Conservation (phyloP, 345 rosid genomes). For the Murraya koenigii region DNA sequence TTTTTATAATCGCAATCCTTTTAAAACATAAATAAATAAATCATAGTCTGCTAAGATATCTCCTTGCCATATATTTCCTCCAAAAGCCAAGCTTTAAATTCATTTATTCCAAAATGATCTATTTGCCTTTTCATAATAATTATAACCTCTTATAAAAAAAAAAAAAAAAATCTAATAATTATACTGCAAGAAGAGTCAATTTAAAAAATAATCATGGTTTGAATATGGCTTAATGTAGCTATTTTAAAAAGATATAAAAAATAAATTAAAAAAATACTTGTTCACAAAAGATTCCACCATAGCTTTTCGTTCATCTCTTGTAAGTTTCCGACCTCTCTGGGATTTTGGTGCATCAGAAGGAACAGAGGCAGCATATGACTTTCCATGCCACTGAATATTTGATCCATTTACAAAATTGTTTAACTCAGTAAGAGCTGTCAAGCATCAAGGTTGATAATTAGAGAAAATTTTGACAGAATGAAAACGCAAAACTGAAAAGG, state of each 20-base stretch:
- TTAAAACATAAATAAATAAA: background rate
- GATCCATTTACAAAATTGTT: constrained; percentile 18
- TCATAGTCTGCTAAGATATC: background rate
- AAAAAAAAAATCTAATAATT: no score
- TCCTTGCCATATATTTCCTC: background rate
- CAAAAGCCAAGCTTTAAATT: background rate
- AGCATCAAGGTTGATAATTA: background rate
- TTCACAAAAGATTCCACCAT: constrained; percentile 40
- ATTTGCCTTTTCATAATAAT: background rate
- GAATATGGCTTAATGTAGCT: background rate
- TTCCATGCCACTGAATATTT: constrained; percentile 26
- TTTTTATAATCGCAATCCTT: background rate
- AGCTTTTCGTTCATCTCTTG: constrained; percentile 41
- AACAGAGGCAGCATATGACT: constrained; percentile 37
- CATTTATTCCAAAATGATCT: background rate
- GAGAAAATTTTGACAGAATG: background rate
- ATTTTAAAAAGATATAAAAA: background rate
- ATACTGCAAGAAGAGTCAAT: background rate
- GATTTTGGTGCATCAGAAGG: constrained; percentile 29
- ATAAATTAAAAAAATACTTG: constrained; percentile 21
- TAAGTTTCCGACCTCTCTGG: constrained; percentile 20
- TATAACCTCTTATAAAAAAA: background rate
- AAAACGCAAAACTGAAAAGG: background rate
- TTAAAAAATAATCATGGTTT: background rate
- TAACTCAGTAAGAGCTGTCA: constrained; percentile 15